Evolutionary conservation across 768 basidiomycete genomes (phyloP), one percentile per base, ranked within the genome.

Genomic region (Favolaschia claudopus): DNA sequence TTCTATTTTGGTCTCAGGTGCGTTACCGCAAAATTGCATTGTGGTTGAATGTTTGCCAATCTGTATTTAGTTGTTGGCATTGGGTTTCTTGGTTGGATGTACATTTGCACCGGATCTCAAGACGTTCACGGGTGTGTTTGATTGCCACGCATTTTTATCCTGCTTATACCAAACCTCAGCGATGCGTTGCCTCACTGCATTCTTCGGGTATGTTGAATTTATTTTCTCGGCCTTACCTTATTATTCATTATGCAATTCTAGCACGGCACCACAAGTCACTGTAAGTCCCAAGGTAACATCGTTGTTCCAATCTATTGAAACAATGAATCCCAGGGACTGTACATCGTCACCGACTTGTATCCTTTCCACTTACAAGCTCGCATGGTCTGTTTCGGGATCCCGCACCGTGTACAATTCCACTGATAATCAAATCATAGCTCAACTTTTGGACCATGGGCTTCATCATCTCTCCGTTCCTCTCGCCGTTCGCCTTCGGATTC

Each of bases 371-470:
- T 85, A 2, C 87, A 89, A 73, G 86, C 87, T 17, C 79, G 86
- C 29, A 87, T 85, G 82, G 83, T 85, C 37, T 51, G 73, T 63
- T n/a, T n/a, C n/a, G n/a, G n/a, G n/a, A n/a, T n/a, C n/a, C 10
- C 56, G 29, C 25, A 5, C 31, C 33, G 17, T n/a, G 43, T 27
- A 25, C 19, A 5, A 10, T 44, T 12, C 5, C 22, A 20, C 27
- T 39, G 14, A 54, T 42, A 15, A n/a, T 50, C 24, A 9, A 46
- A 17, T 14, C 24, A 15, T 57, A 88, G 86, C 78, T 89, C 32
- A 88, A 87, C 62, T 72, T 86, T 46, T 89, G 88, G 89, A 89
- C 88, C 4, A 85, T 90, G 81, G 89, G 87, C 1, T 88, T 89
- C 74, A 81, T 90, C 66, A 69, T 88, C 25, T 86, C 86, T 14